Percentiles rank a stretch among this genome's conserved stretches.
Conservation (phyloP, 331 rosid species). For the Ulmus americana region DNA sequence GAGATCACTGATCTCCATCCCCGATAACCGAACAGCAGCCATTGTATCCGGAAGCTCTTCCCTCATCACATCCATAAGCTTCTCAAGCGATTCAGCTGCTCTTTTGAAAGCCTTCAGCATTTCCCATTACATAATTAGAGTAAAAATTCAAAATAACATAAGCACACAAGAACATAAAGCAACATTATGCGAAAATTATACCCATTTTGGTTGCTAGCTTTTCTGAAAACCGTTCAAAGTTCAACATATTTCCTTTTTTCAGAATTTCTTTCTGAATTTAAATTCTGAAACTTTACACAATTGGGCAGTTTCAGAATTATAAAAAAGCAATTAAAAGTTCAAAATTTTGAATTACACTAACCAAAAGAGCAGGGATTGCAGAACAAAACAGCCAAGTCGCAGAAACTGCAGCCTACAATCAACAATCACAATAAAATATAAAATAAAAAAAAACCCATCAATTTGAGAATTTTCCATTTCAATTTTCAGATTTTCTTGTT, state of each 20-base stretch:
- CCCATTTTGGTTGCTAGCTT: too few relatives aligned
- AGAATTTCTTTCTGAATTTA: too few relatives aligned
- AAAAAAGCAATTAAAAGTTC: too few relatives aligned
- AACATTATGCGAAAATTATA: background rate
- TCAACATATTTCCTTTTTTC: too few relatives aligned
- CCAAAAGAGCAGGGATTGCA: constrained; percentile 88
- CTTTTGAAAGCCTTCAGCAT: constrained; percentile 74
- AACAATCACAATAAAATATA: background rate
- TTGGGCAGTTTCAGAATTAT: too few relatives aligned
- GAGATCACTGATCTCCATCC: constrained; percentile 84
- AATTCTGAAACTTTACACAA: too few relatives aligned
- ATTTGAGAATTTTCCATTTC: background rate
- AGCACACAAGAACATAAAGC: constrained; percentile 3
- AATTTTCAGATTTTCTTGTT: background rate
- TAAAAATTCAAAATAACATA: background rate
- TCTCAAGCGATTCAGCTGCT: constrained; percentile 83
- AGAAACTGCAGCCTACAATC: constrained; percentile 52
- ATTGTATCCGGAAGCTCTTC: constrained; percentile 90
- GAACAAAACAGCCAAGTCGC: constrained; percentile 81
- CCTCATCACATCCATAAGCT: constrained; percentile 74
- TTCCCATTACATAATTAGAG: constrained; percentile 13
- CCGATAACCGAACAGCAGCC: constrained; percentile 83
- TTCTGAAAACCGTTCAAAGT: too few relatives aligned
- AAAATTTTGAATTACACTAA: constrained; percentile 24
- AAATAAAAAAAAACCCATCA: too few relatives aligned